Evolutionary conservation across 495 filamentous ascomycete genomes (phyloP).

Genomic region (Xylaria bambusicola): DNA sequence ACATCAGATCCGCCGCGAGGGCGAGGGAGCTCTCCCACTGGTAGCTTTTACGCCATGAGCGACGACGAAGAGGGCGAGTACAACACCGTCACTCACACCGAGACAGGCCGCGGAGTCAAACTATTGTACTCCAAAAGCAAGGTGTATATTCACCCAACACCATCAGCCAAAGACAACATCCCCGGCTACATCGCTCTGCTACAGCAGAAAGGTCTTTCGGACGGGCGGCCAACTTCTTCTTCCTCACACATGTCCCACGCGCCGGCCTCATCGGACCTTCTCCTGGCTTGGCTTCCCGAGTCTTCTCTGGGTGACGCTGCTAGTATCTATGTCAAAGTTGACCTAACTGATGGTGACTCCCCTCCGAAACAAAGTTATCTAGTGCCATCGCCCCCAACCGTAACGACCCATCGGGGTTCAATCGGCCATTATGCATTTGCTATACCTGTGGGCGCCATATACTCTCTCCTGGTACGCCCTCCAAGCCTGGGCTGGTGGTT

Average conservation of each 20-base stretch:
- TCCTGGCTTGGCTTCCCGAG: slow-evolving; percentile 94
- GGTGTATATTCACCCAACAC: slow-evolving; percentile 96
- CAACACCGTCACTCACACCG: slow-evolving; percentile 87
- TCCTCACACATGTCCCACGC: slow-evolving; percentile 44
- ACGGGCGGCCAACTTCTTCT: slow-evolving; percentile 51
- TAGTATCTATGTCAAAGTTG: slow-evolving; percentile 91
- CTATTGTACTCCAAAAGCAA: slow-evolving; percentile 98
- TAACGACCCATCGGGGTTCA: slow-evolving; percentile 67
- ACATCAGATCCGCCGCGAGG: slow-evolving; percentile 34
- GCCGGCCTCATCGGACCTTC: slow-evolving; percentile 63
- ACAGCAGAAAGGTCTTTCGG: slow-evolving; percentile 72
- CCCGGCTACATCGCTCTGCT: slow-evolving; percentile 92
- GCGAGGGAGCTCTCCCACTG: slow-evolving; percentile 67
- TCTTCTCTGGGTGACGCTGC: slow-evolving; percentile 82
- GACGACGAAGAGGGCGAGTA: slow-evolving; percentile 96
- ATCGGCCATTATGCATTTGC: slow-evolving; percentile 91
- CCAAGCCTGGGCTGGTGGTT: slow-evolving; percentile 98
- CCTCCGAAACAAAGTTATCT: slow-evolving; percentile 86
- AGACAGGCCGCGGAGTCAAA: slow-evolving; percentile 83
- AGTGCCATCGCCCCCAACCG: slow-evolving; percentile 85
- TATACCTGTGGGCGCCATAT: slow-evolving; percentile 85
- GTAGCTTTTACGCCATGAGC: slow-evolving; percentile 94
- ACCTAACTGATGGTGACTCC: slow-evolving; percentile 75
- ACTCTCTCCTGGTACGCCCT: slow-evolving; percentile 84
- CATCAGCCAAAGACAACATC: slow-evolving; percentile 93